Evolutionary conservation across 2,329 filamentous ascomycete genomes (phyloP).

Genomic region (Chaetomiaceae sp.): DNA sequence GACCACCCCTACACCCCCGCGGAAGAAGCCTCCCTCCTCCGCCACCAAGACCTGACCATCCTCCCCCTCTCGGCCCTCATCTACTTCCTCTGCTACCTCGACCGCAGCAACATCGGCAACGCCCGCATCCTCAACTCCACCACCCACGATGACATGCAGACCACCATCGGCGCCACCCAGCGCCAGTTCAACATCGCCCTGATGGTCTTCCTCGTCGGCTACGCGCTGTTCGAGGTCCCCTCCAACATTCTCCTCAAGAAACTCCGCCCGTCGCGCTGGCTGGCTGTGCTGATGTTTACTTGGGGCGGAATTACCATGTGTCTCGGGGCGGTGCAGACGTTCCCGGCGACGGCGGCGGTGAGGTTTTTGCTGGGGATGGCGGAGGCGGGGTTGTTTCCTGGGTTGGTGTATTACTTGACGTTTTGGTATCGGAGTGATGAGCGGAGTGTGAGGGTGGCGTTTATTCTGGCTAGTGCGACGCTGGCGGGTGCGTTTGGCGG

Average conservation of each 20-base stretch:
- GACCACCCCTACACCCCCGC: constrained; percentile 28
- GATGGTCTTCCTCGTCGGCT: constrained; percentile 58
- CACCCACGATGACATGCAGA: constrained; percentile 56
- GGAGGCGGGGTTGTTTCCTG: constrained; percentile 67
- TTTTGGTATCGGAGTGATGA: constrained; percentile 70
- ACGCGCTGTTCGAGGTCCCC: constrained; percentile 57
- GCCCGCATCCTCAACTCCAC: constrained; percentile 61
- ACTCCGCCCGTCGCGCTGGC: constrained; percentile 56
- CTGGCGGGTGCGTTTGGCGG: constrained; percentile 70
- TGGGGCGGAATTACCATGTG: constrained; percentile 66
- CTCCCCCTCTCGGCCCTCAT: constrained; percentile 59
- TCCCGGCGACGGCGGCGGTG: constrained; percentile 58
- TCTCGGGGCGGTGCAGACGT: constrained; percentile 59
- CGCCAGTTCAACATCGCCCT: constrained; percentile 57
- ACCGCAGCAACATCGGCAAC: constrained; percentile 65
- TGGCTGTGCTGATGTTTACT: constrained; percentile 60
- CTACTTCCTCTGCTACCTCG: constrained; percentile 64
- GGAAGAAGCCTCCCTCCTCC: constrained; percentile 51
- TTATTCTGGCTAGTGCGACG: constrained; percentile 64
- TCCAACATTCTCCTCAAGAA: constrained; percentile 64
- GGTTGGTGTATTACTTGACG: constrained; percentile 53
- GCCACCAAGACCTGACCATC: constrained; percentile 59
- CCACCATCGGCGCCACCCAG: constrained; percentile 56
- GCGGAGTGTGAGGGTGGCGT: constrained; percentile 65
- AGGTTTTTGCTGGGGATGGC: constrained; percentile 64